Evolutionary conservation across 768 basidiomycete species (phyloP), one percentile per base, ranked within the genome.

Genomic region (Amanita muscaria): DNA sequence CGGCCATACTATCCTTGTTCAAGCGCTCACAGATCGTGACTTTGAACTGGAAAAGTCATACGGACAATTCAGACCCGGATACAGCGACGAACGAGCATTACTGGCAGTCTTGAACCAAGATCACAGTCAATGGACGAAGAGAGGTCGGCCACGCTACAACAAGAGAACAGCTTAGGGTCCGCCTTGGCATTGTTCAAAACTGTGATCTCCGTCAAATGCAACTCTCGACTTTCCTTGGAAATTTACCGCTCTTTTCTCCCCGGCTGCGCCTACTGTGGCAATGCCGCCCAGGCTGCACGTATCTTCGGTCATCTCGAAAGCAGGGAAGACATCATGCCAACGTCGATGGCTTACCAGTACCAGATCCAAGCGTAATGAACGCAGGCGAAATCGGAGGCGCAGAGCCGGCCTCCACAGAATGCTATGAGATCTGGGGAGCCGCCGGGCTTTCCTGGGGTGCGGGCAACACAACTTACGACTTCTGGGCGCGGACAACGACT

Each of bases 101-200:
- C 60, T 3, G 57, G 57, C 14, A 51, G 56, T 5, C 45, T 51
- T 1, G 54, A 61, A 14, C 53, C 46, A 4, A 42, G 46, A 18
- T 35, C 43, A 1, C 35, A 55, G 5, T 56, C 61, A 2, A 27
- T 39, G 0, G 72, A 73, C 41, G 51, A 68, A 32, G 56, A 56
- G 18, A 69, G 69, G 7, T 67, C 74, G 31, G 61, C 59, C 0
- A 49, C 59, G 2, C 70, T 88, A 18, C 64, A 64, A 16, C 52
- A 67, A 23, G 90, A 93, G 57, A 74, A 77, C 53, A 88, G 85
- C 50, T 80, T 90, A 48, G 56, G 65, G 0, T 73, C 78, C 0
- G 88, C 88, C 0, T 66, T 90, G 64, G 71, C 77, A 12, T 64
- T 93, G 11, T 92, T 92, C 60, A 70, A 83, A 19, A 70, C 78